Percentiles rank a stretch among this genome's conserved stretches.
phyloP scores from a whole-genome alignment of 1,139 yeast genomes.

The Yamadazyma mexicana region DNA sequence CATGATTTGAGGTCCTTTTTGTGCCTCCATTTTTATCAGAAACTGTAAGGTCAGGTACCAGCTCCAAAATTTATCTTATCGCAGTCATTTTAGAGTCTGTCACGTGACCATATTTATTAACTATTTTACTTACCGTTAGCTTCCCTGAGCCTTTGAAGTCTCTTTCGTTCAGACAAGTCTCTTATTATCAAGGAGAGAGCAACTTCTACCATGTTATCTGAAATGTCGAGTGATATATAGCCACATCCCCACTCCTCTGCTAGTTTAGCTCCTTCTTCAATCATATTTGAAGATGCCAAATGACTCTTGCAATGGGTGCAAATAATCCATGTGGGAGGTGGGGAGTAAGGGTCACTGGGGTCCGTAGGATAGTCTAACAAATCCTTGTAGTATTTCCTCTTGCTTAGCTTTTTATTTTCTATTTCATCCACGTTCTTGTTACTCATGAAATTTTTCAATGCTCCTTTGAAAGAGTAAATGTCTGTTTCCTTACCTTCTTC shows the following conservation, averaged over 20 bases:
- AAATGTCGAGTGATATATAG: conserved; percentile 57
- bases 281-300: conserved; percentile 56
- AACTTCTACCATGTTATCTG: conserved; percentile 51
- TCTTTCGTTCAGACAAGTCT: conserved; percentile 53
- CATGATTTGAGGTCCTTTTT: too few relatives aligned
- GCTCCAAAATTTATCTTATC: conserved; percentile 5
- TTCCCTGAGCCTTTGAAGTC: conserved; percentile 15
- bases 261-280: conserved; percentile 55
- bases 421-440: conserved; percentile 25
- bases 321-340: conserved; percentile 68
- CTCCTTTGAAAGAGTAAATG: conserved; percentile 55
- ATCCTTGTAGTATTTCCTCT: conserved; percentile 17
- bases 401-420: conserved; percentile 18
- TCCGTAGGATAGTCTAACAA: conserved; percentile 31
- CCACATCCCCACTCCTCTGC: conserved; percentile 66
- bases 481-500: conserved; percentile 66
- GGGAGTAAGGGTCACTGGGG: conserved; percentile 48
- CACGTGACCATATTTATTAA: background rate
- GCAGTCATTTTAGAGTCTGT: background rate
- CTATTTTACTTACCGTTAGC: background rate
- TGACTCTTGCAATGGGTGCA: conserved; percentile 61
- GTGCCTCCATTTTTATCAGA: background rate
- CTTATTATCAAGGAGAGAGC: conserved; percentile 55
- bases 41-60: background rate
- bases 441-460: conserved; percentile 60